Evolutionary conservation across 257 asterid genomes (phyloP), one percentile per base, ranked within the genome.

Genomic region (Nicotiana obtusifolia): DNA sequence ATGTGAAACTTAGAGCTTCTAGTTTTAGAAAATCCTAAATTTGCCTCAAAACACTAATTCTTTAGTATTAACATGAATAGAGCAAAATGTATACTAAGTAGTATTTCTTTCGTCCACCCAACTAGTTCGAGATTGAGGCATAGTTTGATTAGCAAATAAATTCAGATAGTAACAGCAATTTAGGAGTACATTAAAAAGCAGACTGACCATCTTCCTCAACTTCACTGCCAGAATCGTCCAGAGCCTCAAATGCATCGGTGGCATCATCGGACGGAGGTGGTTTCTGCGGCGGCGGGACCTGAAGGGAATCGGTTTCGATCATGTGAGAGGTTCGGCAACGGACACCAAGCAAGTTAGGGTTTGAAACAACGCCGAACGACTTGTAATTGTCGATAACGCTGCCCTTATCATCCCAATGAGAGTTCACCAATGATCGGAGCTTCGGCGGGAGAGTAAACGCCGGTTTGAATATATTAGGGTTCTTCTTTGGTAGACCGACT

Each of bases 141-240:
- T 4, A 22, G 59, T 6, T 44, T 2, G 47, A 20, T 22, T 1
- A 71, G 16, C 35, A 22, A 71, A 20, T 44, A n/a, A 71, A 49
- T 15, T 47, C 79, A 13, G 9, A 24, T 30, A 0, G 78, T 73
- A 0, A 73, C 41, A 47, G 35, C 59, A 44, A 71, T 54, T 60
- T 7, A 47, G 47, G 10, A 77, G 64, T 67, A 64, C 11, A 60
- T 15, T 3, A 68, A 26, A 82, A 47, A 19, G 37, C 0, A 31
- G 20, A 87, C 93, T 79, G 2, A 95, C 99, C 98, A 65, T 95
- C 97, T 87, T 95, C 99, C 84, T 95, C 99, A 57, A 94, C 93
- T 20, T 94, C 99, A 85, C 99, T 93, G 77, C 97, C 99, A 87
- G 93, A 87, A 82, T 91, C 62, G 1, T 75, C 97, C 54, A 91